Evolutionary conservation across 345 rosid species (phyloP).

Genomic region (Salix arbutifolia): DNA sequence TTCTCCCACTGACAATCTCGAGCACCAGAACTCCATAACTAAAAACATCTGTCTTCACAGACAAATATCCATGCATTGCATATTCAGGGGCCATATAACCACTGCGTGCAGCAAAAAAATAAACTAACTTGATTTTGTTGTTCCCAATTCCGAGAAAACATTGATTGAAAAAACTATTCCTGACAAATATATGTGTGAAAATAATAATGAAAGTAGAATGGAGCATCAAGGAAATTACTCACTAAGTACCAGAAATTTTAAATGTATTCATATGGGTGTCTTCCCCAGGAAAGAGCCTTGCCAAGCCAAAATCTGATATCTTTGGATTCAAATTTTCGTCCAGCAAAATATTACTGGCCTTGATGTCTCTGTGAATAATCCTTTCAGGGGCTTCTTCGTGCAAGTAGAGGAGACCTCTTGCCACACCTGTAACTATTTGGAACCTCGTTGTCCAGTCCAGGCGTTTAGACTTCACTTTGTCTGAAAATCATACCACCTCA

Average conservation of each 20-base stretch:
- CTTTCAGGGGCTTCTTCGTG: constrained; percentile 34
- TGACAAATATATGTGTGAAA: not conserved
- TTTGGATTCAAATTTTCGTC: constrained; percentile 27
- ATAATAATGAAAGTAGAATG: not conserved
- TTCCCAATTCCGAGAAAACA: not conserved
- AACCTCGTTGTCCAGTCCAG: constrained; percentile 27
- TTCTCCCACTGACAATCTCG: constrained; percentile 86
- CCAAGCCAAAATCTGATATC: constrained; percentile 35
- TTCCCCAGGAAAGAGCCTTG: constrained; percentile 59
- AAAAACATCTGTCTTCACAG: constrained; percentile 79
- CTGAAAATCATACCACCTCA: constrained; percentile 4
- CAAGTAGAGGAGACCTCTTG: constrained; percentile 29
- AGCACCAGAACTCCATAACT: constrained; percentile 78
- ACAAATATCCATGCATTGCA: constrained; percentile 75
- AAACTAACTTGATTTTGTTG: not conserved
- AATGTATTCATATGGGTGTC: constrained; percentile 74
- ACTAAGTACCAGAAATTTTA: constrained; percentile 78
- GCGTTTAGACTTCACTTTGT: constrained; percentile 11
- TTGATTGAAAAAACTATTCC: not conserved
- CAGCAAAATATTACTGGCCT: constrained; percentile 30
- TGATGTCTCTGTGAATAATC: constrained; percentile 32
- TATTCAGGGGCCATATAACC: constrained; percentile 98
- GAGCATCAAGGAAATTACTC: constrained; percentile 38
- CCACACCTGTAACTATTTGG: constrained; percentile 23
- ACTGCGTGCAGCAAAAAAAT: constrained; percentile 40